Evolutionary conservation across 208 protist genomes (phyloP), one percentile per base, ranked within the genome.

Genomic region (Wallacemonas rigidus): DNA sequence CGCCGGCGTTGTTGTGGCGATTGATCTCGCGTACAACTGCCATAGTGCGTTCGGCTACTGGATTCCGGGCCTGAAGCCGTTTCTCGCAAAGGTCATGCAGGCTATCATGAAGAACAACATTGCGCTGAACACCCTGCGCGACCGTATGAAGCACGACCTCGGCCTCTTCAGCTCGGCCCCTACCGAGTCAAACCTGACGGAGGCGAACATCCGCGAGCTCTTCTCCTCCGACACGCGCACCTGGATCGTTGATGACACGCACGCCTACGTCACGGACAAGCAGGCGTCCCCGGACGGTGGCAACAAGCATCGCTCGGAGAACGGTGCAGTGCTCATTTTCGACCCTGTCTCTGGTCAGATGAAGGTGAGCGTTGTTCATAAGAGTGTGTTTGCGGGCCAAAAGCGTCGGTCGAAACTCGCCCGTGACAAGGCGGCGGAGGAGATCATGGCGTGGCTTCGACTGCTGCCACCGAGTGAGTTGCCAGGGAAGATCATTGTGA

Each of bases 81-180:
- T 99, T 15, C 86, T 99, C 43, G 72, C 87, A 44, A 96, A 99
- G 80, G 98, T 99, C 38, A 97, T 99, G 94, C 86, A 90, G 36
- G 99, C 99, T 72, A 99, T 99, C 71, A 99, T 99, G 95, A 99
- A 99, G 87, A 94, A 98, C 61, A 99, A 99, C 96, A 99, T 98
- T 57, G 98, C 98, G 2, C 89, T 99, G 5, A 99, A 99, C 86
- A 99, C 99, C 5, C 82, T 99, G 63, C 91, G 99, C 61, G 99
- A 99, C 88, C 92, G 99, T 76, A 99, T 99, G 81, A 95, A 99
- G 80, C 99, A 99, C 78, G 98, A 98, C 65, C 87, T 99, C 11
- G 99, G 99, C 82, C 95, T 99, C 9, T 99, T 99, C 88, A 98
- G 92, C 68, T 99, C 98, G 12, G 98, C 99, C 81, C 99, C 99